Evolutionary conservation across 2,329 filamentous ascomycete species (phyloP).

Genomic region (Dothistroma septosporum): DNA sequence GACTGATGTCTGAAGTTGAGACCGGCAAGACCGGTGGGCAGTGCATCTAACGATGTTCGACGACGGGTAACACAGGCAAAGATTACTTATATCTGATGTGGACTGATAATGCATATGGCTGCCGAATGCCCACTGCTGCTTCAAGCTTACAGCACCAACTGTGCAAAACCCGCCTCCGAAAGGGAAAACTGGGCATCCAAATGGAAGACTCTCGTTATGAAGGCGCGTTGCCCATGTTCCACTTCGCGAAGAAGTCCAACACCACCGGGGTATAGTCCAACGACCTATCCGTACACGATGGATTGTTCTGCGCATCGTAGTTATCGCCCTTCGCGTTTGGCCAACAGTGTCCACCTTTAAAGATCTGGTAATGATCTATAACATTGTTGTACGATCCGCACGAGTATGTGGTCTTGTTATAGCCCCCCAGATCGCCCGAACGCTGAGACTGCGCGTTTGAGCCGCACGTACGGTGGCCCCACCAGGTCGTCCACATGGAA

Average conservation of each 20-base stretch:
- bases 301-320: slow-evolving; percentile 20
- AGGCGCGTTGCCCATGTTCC: slow-evolving; percentile 24
- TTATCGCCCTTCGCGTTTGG: slow-evolving; percentile 29
- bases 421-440: slow-evolving; percentile 27
- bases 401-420: slow-evolving; percentile 32
- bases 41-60: background rate
- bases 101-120: background rate
- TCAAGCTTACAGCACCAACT: background rate
- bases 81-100: background rate
- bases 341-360: slow-evolving; percentile 42
- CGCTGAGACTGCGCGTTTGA: slow-evolving; percentile 21
- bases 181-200: background rate
- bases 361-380: slow-evolving; percentile 40
- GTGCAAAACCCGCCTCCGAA: background rate
- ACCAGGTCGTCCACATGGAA: slow-evolving; percentile 36
- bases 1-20: background rate
- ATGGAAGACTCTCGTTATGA: background rate
- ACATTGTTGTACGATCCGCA: slow-evolving; percentile 31
- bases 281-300: too few species aligned
- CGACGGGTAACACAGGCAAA: background rate
- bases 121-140: background rate
- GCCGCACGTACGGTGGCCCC: slow-evolving; percentile 37
- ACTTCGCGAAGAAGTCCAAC: slow-evolving; percentile 28
- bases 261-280: too few species aligned
- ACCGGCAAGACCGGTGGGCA: background rate